Evolutionary conservation across 352 stramenopile species (phyloP).

Genomic region (Phytophthora ramorum): DNA sequence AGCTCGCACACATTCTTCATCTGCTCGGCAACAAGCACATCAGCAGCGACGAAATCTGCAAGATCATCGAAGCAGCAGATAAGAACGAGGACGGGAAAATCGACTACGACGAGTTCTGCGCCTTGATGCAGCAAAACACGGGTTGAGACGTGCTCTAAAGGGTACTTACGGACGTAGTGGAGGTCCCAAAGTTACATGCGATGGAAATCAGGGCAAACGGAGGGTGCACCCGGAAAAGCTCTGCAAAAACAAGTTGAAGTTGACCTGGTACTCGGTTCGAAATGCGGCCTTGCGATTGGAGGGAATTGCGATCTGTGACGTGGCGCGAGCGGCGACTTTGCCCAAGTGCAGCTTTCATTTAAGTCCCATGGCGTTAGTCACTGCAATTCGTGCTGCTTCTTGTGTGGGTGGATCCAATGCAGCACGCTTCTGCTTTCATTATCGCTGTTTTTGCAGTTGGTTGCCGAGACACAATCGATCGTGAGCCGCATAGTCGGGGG

Average conservation of each 20-base stretch:
- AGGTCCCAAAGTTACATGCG: neutral
- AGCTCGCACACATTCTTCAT: slow-evolving; percentile 71
- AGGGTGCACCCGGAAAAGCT: neutral
- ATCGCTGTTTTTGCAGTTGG: neutral
- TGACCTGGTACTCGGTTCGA: neutral
- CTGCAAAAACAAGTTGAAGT: neutral
- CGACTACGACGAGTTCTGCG: slow-evolving; percentile 88
- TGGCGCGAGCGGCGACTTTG: neutral
- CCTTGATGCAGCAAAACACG: slow-evolving; percentile 53
- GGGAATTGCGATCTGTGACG: neutral
- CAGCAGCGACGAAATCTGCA: slow-evolving; percentile 47
- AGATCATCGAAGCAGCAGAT: slow-evolving; percentile 80
- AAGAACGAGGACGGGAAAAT: slow-evolving; percentile 87
- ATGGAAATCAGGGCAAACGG: neutral
- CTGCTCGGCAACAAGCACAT: slow-evolving; percentile 64
- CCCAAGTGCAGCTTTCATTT: neutral
- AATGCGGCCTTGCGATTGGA: neutral
- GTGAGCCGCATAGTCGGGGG: too few relatives aligned
- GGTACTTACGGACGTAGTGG: slow-evolving; percentile 1
- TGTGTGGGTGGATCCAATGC: neutral
- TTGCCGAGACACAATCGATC: slow-evolving; percentile 2
- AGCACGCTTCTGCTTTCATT: slow-evolving; percentile 1
- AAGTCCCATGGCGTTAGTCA: neutral
- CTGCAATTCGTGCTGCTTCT: neutral
- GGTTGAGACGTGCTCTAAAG: slow-evolving; percentile 3